Base-by-base conservation (phyloP, 2,329 filamentous ascomycete genomes). In the Bipolaris sorokiniana region DNA sequence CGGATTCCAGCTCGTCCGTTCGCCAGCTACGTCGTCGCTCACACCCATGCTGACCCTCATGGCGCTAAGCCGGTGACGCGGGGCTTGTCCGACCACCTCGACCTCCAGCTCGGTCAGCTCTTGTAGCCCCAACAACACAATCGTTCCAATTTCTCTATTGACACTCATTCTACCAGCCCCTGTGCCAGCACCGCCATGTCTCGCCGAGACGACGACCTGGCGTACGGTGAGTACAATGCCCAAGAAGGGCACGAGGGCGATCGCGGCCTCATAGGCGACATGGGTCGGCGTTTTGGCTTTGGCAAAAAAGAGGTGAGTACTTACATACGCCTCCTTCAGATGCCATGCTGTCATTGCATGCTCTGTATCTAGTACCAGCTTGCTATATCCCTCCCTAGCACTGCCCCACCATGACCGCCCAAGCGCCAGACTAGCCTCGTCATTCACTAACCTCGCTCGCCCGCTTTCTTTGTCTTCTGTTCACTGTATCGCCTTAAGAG, bases 211-310 rank as follows among this genome's bases (percentile, higher is more conserved):
- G 81, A 86, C 64, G 77, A 79, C 59, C 67, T 86, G 68, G 84
- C 84, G 52, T 86, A 86, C 68, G 84, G 84, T 59, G 79, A 82
- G 34, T 83, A 83, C 63, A 75, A 80, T 55, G 71, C 66, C 16
- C 67, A 69, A 67, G 60, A 75, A 56, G 64, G 69, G 65, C 63
- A 74, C 34, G 79, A 80, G 42, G 76, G 74, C 38, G 79, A 83
- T 41, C 77, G 83, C 38, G 81, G 82, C n/a, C 68, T 86, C 31
- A 75, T 84, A 36, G 80, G 82, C 36, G 82, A 83, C 65, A 79
- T 83, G 58, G 81, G 82, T 56, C 78, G 78, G 66, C 81, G 80
- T 65, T 70, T 73, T 61, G 75, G 76, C 65, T 71, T 72, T 49
- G 66, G 69, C 61, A 68, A 56, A 49, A 68, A 74, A 62, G 67